Base-by-base conservation (phyloP, 1,139 yeast genomes). In the Kurtzmaniella quercitrusa region DNA sequence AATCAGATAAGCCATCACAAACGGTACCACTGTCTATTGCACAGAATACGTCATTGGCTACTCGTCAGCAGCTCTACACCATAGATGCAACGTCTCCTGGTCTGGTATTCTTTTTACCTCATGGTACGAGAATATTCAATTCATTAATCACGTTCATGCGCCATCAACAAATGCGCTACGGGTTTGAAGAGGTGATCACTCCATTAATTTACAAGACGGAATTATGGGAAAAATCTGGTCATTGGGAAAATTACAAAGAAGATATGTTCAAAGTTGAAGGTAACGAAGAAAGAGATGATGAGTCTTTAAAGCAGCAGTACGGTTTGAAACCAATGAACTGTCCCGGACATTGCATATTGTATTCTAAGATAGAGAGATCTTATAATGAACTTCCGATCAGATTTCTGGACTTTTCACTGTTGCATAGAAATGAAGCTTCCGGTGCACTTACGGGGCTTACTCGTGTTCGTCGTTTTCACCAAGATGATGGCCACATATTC, bases 281-380 rank as follows among this genome's bases (percentile, higher is more conserved):
- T 2, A 67, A 76, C 46, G 78, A 72, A 46, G 39, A 52, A 17
- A 60, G 63, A 41, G 74, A 66, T 39, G 66, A 59, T 12, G 68
- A 66, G n/a, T 56, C 56, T 22, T 76, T 70, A 43, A 57, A 66
- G 19, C 83, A 80, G 52, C 81, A 76, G 36, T 88, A 79, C 58
- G 96, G 96, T 3, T 71, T 93, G 48, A 93, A 93, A 62, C 98
- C 98, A 20, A 93, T 93, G 98, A 94, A 93, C 66, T 91, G 98
- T 71, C 98, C 98, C 16, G 98, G 98, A 41, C 98, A 93, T 66
- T 91, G 98, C 74, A 64, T 93, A 50, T 76, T 93, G 60, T 93
- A 87, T 72, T 84, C 84, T 58, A 68, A 89, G 42, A 33, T 41
- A 16, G 95, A 88, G 61, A 82, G 96, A 65, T 87, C 96, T 2